Percentiles rank a stretch among this genome's conserved stretches.
These are phyloP conservation scores for Lentinula boryana DNA, from an alignment of 768 basidiomycete species.

Conservation along the genomic window DNA sequence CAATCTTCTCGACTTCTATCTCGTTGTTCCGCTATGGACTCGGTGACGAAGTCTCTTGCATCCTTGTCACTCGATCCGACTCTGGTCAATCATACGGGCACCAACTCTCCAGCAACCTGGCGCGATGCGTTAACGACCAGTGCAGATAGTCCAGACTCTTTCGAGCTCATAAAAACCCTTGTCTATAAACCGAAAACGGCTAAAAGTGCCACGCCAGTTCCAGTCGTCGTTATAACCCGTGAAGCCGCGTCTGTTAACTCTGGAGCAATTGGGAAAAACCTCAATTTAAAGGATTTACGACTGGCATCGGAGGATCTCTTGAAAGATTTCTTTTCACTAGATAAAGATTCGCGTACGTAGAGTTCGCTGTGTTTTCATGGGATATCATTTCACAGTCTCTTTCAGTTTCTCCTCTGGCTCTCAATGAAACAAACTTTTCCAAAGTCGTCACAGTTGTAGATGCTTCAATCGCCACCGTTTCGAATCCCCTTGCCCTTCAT, in stretches of 20 bases:
- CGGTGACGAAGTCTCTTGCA: constrained; percentile 37
- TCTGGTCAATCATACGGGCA: constrained; percentile 51
- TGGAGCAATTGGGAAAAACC: constrained; percentile 67
- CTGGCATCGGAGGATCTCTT: constrained; percentile 84
- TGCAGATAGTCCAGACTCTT: constrained; percentile 46
- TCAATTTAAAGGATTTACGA: constrained; percentile 82
- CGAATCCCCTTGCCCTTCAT: constrained; percentile 69
- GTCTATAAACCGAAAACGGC: constrained; percentile 97
- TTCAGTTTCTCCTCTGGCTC: constrained; percentile 75
- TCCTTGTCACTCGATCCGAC: constrained; percentile 50
- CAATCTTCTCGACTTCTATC: not conserved
- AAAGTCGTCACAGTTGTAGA: constrained; percentile 76
- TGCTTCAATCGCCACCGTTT: constrained; percentile 64
- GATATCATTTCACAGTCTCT: constrained; percentile 10
- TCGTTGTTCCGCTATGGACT: constrained; percentile 22
- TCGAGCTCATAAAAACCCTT: constrained; percentile 79
- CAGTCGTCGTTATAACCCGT: constrained; percentile 81
- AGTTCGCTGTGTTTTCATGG: constrained; percentile 3
- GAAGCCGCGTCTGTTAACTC: constrained; percentile 84
- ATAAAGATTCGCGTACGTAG: constrained; percentile 80
- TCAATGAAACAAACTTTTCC: constrained; percentile 60
- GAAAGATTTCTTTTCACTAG: constrained; percentile 74
- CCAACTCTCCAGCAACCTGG: constrained; percentile 74
- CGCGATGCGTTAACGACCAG: constrained; percentile 58
- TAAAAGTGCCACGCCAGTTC: constrained; percentile 79